Conservation (phyloP, 345 rosid species). For the Eucalyptus tenuipes region DNA sequence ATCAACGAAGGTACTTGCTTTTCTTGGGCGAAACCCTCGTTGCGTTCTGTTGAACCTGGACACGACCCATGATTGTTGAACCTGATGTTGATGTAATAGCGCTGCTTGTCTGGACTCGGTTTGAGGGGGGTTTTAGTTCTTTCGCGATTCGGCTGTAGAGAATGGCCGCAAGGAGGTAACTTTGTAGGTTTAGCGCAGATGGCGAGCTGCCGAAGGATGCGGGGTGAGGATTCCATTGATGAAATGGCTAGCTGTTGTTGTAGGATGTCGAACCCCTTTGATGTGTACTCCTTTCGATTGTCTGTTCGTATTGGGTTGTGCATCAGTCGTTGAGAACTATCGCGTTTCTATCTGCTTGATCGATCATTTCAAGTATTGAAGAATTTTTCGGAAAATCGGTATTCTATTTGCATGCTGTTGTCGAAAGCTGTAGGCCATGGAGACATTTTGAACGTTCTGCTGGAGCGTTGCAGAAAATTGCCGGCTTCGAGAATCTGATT, state of each 20-base stretch:
- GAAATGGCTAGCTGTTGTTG: not conserved
- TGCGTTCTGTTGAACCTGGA: not conserved
- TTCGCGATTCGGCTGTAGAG: not conserved
- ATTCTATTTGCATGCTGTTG: not conserved
- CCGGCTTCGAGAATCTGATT: not conserved
- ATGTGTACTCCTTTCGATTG: not conserved
- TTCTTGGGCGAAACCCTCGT: not conserved
- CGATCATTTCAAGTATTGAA: not conserved
- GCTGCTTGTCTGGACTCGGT: not conserved
- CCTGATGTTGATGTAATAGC: not conserved
- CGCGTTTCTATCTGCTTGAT: not conserved
- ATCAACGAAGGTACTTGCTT: slow-evolving; percentile 36
- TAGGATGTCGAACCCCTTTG: not conserved
- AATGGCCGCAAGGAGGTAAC: not conserved
- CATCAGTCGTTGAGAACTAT: not conserved
- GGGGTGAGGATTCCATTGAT: not conserved
- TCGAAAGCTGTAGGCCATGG: not conserved
- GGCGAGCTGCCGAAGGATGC: not conserved
- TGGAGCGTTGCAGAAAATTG: not conserved
- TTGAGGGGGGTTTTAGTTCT: not conserved
- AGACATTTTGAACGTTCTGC: not conserved
- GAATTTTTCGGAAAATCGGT: not conserved
- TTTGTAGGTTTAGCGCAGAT: not conserved
- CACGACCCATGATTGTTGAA: too few species aligned
- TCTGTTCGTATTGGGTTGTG: not conserved